Conservation (phyloP, 352 stramenopile genomes). For the Pythium insidiosum region DNA sequence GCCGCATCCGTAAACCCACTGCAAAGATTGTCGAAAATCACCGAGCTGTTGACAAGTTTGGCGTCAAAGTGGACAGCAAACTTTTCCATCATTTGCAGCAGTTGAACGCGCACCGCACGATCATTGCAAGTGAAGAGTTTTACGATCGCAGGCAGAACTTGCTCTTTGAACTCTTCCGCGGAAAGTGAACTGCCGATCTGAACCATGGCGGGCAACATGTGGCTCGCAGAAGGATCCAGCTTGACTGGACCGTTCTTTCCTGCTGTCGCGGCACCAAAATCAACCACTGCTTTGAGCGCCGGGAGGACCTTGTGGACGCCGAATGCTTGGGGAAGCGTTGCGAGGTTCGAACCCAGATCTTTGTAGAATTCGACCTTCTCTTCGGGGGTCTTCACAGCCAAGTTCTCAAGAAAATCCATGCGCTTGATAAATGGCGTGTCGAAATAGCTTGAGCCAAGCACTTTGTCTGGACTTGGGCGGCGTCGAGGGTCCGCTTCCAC, state of each 20-base stretch:
- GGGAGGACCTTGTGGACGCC: conserved; percentile 85
- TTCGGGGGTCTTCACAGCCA: conserved; percentile 89
- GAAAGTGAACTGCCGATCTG: conserved; percentile 76
- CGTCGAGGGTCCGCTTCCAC: conserved; percentile 55
- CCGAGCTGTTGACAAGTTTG: conserved; percentile 85
- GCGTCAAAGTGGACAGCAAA: conserved; percentile 86
- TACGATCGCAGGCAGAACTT: conserved; percentile 84
- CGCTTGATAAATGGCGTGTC: conserved; percentile 89
- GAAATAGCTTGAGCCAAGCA: conserved; percentile 88
- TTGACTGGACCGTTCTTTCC: conserved; percentile 58
- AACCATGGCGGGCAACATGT: conserved; percentile 85
- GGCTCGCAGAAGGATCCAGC: conserved; percentile 75
- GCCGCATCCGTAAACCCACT: conserved; percentile 88
- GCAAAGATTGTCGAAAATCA: conserved; percentile 89
- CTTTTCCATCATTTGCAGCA: conserved; percentile 89
- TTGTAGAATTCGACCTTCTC: conserved; percentile 94
- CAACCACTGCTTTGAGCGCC: conserved; percentile 73
- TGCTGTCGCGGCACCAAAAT: conserved; percentile 56
- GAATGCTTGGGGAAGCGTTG: conserved; percentile 58
- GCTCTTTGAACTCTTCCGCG: conserved; percentile 78
- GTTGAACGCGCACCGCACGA: conserved; percentile 81
- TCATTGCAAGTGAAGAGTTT: conserved; percentile 91
- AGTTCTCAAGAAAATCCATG: conserved; percentile 92
- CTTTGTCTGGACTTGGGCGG: conserved; percentile 77
- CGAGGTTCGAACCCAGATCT: conserved; percentile 74